phyloP scores from a whole-genome alignment of 495 filamentous ascomycete species.

The Penicillium argentinense region DNA sequence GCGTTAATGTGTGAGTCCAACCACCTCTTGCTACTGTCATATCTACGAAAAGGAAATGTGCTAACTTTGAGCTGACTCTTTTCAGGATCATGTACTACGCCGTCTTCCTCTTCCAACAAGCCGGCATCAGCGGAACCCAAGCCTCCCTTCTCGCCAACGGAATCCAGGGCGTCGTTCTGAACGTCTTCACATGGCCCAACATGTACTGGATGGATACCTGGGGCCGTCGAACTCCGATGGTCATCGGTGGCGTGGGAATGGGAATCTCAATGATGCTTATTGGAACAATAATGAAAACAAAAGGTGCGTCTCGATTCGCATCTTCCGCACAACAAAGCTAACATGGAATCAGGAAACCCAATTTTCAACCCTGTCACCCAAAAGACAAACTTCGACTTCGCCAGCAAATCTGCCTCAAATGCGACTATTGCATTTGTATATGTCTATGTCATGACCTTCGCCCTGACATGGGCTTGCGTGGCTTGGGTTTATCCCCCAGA shows the following conservation, averaged over 20 bases:
- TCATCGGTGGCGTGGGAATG: constrained; percentile 28
- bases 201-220: constrained; percentile 29
- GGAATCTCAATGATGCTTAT: constrained; percentile 29
- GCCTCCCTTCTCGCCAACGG: constrained; percentile 27
- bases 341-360: constrained; percentile 14
- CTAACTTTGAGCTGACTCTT: no score
- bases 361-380: constrained; percentile 22
- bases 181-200: constrained; percentile 24
- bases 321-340: background rate
- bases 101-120: constrained; percentile 27
- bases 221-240: constrained; percentile 24
- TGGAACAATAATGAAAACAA: constrained; percentile 26
- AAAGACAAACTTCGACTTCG: constrained; percentile 27
- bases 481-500: constrained; percentile 24
- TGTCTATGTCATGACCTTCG: constrained; percentile 20
- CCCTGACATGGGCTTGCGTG: constrained; percentile 20
- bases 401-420: constrained; percentile 10
- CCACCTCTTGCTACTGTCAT: no score
- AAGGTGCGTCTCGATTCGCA: constrained; percentile 5
- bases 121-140: constrained; percentile 17
- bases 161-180: constrained; percentile 23
- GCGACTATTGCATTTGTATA: constrained; percentile 24
- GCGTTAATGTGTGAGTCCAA: constrained; percentile 26
- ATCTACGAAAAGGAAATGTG: no score
- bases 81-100: constrained; percentile 35